Conservation (phyloP, 257 asterid species). For the Plectranthus barbatus region DNA sequence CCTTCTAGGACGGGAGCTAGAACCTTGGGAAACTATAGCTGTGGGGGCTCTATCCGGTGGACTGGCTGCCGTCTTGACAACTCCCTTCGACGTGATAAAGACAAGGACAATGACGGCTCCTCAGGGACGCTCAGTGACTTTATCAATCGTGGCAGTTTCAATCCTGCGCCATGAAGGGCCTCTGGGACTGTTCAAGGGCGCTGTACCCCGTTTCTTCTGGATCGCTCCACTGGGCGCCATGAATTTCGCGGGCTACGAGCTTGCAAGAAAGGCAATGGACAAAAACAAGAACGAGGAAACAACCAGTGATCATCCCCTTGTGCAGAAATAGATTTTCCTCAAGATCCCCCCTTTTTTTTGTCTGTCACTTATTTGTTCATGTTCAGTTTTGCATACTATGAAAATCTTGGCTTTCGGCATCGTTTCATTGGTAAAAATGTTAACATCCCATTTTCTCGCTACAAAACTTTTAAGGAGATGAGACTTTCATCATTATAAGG, state of each 20-base stretch:
- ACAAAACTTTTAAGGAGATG: too few species aligned
- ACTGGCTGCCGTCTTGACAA: slow-evolving; percentile 73
- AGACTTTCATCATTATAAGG: too few species aligned
- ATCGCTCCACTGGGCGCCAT: slow-evolving; percentile 94
- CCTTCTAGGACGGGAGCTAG: slow-evolving; percentile 69
- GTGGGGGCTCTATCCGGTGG: slow-evolving; percentile 97
- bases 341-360: slow-evolving; percentile 16
- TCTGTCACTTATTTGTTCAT: neutral
- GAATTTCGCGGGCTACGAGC: slow-evolving; percentile 95
- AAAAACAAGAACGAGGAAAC: slow-evolving; percentile 45
- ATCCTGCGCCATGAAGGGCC: slow-evolving; percentile 77
- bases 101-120: slow-evolving; percentile 90
- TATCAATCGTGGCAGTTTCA: slow-evolving; percentile 55
- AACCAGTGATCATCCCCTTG: slow-evolving; percentile 28
- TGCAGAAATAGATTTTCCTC: slow-evolving; percentile 39
- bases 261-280: slow-evolving; percentile 84
- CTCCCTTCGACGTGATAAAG: slow-evolving; percentile 94
- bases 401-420: too few species aligned
- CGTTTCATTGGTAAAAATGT: too few species aligned
- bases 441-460: too few species aligned
- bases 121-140: slow-evolving; percentile 48
- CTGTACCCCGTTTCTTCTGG: slow-evolving; percentile 93
- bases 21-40: slow-evolving; percentile 87
- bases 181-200: slow-evolving; percentile 84
- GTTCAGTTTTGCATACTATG: too few species aligned